Conservation (phyloP, 2,329 filamentous ascomycete genomes). For the Cladobotryum mycophilum region DNA sequence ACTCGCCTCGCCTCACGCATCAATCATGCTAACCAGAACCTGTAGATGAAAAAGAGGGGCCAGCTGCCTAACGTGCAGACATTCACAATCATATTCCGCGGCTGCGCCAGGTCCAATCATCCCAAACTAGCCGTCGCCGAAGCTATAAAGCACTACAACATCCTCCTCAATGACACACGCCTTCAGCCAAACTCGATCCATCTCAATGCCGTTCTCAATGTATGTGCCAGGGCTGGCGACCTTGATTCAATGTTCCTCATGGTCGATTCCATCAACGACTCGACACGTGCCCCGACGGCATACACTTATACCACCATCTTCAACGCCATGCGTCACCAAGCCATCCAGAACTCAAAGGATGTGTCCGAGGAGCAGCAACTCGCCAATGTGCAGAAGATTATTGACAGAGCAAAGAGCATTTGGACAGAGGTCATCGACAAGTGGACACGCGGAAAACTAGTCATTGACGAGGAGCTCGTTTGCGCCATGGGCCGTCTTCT, state of each 20-base stretch:
- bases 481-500: conserved; percentile 75
- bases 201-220: conserved; percentile 78
- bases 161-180: conserved; percentile 57
- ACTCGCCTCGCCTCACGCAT: not conserved
- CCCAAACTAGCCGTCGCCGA: conserved; percentile 55
- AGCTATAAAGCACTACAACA: conserved; percentile 70
- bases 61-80: conserved; percentile 76
- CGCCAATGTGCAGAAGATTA: conserved; percentile 35
- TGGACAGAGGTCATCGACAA: conserved; percentile 76
- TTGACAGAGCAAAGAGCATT: conserved; percentile 63
- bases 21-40: not conserved
- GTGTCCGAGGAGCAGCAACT: conserved; percentile 25
- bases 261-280: conserved; percentile 62
- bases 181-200: conserved; percentile 73
- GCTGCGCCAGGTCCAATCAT: conserved; percentile 58
- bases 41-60: conserved; percentile 87
- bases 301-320: conserved; percentile 79
- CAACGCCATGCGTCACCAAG: conserved; percentile 57
- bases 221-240: conserved; percentile 68
- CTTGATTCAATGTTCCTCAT: conserved; percentile 77
- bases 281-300: conserved; percentile 55
- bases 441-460: conserved; percentile 65
- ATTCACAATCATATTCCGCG: conserved; percentile 76
- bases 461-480: conserved; percentile 72
- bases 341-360: conserved; percentile 19